Percentiles rank a stretch among this genome's conserved stretches.
Conservation (phyloP, 2,329 filamentous ascomycete species). For the Talaromyces verruculosus region DNA sequence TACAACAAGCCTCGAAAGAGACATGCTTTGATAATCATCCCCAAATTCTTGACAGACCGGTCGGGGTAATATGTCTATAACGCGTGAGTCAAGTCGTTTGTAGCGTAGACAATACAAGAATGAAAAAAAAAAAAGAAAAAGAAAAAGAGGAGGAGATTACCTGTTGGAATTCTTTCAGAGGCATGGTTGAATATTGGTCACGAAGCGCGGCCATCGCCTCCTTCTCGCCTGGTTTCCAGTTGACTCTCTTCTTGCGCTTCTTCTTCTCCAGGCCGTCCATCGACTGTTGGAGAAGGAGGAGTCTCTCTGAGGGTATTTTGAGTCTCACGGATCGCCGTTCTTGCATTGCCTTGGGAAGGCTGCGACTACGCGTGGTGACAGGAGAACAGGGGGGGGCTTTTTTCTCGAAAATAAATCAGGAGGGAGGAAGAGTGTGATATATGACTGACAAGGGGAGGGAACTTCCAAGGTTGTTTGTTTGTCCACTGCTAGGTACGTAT, state of each 20-base stretch:
- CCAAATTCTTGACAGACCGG: neutral
- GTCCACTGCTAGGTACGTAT: neutral
- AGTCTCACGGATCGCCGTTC: neutral
- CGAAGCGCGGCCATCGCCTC: neutral
- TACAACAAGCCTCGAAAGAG: no score
- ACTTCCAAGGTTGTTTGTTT: neutral
- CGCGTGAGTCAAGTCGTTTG: neutral
- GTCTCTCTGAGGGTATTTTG: constrained; percentile 2
- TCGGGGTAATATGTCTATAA: neutral
- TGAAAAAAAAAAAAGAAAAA: neutral
- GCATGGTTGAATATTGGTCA: neutral
- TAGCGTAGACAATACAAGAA: neutral
- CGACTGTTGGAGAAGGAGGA: neutral
- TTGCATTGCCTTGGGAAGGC: neutral
- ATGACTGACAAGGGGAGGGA: neutral
- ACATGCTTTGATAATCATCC: neutral
- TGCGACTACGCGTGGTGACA: neutral
- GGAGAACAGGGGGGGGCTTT: neutral
- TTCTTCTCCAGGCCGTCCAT: constrained; percentile 3
- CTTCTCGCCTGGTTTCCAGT: neutral
- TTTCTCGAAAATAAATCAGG: neutral
- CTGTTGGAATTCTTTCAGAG: neutral
- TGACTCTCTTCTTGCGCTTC: neutral
- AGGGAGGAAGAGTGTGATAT: neutral
- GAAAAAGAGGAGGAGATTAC: neutral